A percentile compares a stretch with the other conserved stretches of the same genome.
phyloP scores from a whole-genome alignment of 805 yeast genomes.

The Grigorovia yakushimaensis region DNA sequence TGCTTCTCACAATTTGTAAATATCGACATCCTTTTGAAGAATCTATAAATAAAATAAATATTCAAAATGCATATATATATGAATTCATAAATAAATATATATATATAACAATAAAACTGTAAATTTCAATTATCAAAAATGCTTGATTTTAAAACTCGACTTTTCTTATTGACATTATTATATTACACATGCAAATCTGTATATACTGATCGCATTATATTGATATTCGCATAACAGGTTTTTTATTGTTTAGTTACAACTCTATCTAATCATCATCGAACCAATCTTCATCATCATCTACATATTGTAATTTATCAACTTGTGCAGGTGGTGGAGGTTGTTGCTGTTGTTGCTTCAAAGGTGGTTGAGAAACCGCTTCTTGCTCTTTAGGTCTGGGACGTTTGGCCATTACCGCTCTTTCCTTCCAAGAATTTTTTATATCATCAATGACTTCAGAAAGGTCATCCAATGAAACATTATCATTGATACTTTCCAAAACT shows the following conservation, averaged over 20 bases:
- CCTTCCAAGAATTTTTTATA: constrained; percentile 55
- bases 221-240: too few relatives aligned
- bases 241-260: not conserved
- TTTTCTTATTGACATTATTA: not conserved
- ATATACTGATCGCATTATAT: not conserved
- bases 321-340: not conserved
- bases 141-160: too few relatives aligned
- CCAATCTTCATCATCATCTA: constrained; percentile 29
- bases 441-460: constrained; percentile 45
- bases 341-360: not conserved
- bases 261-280: constrained; percentile 15
- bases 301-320: constrained; percentile 19
- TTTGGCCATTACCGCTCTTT: constrained; percentile 32
- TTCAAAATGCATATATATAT: not conserved
- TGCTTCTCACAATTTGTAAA: not conserved
- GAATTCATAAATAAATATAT: too few relatives aligned
- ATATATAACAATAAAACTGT: too few relatives aligned
- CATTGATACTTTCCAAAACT: constrained; percentile 74
- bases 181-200: not conserved
- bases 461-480: constrained; percentile 76
- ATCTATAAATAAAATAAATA: not conserved
- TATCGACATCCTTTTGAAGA: not conserved
- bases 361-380: constrained; percentile 2
- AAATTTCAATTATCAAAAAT: too few relatives aligned
- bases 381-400: not conserved